Percentiles rank a stretch among this genome's conserved stretches.
Conservation (phyloP, 257 asterid species). For the Cordia subcordata region DNA sequence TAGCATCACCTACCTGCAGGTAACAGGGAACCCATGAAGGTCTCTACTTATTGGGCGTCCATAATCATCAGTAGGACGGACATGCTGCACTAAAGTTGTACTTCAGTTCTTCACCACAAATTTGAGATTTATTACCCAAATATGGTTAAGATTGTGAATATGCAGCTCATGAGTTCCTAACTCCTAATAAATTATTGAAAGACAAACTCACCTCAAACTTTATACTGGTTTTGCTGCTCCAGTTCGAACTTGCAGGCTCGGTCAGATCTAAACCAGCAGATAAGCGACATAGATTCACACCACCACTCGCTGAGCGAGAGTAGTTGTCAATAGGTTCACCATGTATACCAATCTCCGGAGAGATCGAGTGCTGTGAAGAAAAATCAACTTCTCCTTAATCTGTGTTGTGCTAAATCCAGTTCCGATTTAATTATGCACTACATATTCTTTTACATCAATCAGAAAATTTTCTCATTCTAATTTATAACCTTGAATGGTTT, state of each 20-base stretch:
- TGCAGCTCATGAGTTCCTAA: conserved; percentile 8
- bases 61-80: conserved; percentile 74
- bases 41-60: conserved; percentile 81
- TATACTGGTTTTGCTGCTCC: conserved; percentile 94
- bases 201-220: conserved; percentile 69
- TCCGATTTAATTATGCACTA: not conserved
- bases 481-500: no score
- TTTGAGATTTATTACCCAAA: not conserved
- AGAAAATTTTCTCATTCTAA: no score
- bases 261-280: conserved; percentile 87
- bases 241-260: conserved; percentile 89
- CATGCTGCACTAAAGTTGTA: conserved; percentile 50
- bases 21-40: conserved; percentile 86
- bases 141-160: conserved; percentile 1
- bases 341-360: conserved; percentile 86
- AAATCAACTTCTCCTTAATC: conserved; percentile 24
- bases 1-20: conserved; percentile 67
- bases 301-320: conserved; percentile 86
- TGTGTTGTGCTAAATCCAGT: not conserved
- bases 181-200: conserved; percentile 9
- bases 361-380: conserved; percentile 69
- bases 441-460: no score
- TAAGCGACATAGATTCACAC: conserved; percentile 79
- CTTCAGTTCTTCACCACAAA: not conserved
- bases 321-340: conserved; percentile 81